Percentiles rank a stretch among this genome's conserved stretches.
These are phyloP conservation scores for Syzygium oleosum DNA, from an alignment of 345 rosid species.

Conservation along the genomic window DNA sequence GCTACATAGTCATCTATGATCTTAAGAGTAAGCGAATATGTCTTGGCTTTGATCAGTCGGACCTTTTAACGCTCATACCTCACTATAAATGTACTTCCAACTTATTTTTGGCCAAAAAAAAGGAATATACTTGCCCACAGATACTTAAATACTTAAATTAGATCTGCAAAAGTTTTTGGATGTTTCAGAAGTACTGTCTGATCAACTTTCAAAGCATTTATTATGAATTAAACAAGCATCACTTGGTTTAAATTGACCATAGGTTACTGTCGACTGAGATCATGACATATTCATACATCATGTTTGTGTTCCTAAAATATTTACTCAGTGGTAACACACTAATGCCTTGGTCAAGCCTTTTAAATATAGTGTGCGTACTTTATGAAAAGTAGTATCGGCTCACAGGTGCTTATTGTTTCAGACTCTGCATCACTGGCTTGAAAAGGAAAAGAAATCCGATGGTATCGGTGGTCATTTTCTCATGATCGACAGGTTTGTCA, in stretches of 20 bases:
- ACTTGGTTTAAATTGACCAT: background rate
- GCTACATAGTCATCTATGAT: background rate
- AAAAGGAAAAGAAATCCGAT: constrained; percentile 30
- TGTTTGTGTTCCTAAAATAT: background rate
- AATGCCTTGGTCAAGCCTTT: background rate
- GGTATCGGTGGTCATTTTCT: constrained; percentile 39
- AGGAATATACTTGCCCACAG: background rate
- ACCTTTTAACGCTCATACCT: background rate
- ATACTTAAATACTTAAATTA: background rate
- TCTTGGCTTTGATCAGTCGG: background rate
- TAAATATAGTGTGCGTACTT: background rate
- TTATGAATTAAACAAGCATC: background rate
- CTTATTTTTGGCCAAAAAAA: background rate
- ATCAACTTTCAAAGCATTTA: background rate
- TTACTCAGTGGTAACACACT: background rate
- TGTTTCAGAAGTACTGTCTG: background rate
- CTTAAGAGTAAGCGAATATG: background rate
- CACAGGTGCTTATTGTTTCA: constrained; percentile 9
- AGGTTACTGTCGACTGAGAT: background rate
- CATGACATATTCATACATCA: background rate
- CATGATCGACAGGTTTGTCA: constrained; percentile 70
- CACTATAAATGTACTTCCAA: background rate
- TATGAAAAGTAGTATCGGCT: background rate
- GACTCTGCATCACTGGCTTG: constrained; percentile 53
- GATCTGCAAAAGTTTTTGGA: background rate